Conservation (phyloP, 306 rosid species). For the Cucumis cinereus region DNA sequence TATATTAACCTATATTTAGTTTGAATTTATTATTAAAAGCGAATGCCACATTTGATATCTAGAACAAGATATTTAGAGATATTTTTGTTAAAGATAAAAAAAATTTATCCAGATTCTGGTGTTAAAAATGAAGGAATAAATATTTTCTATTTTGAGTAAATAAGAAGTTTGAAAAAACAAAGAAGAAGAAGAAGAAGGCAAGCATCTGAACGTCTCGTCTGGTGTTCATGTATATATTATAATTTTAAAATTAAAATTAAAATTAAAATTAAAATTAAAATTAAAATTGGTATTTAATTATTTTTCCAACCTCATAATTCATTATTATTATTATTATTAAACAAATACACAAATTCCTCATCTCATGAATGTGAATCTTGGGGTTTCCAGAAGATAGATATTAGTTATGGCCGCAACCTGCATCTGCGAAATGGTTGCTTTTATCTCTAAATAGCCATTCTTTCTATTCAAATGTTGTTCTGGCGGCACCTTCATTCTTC, state of each 20-base stretch:
- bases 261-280: background rate
- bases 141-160: background rate
- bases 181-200: no score
- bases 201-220: no score
- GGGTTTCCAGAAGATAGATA: background rate
- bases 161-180: background rate
- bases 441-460: background rate
- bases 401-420: background rate
- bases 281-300: background rate
- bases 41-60: no score
- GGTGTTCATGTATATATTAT: background rate
- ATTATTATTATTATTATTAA: no score
- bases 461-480: background rate
- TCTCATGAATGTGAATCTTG: background rate
- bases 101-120: background rate
- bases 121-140: background rate
- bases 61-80: no score
- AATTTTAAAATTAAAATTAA: background rate
- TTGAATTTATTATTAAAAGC: no score
- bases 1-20: no score
- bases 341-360: background rate
- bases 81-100: no score
- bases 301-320: background rate
- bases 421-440: background rate
- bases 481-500: background rate